Base-by-base conservation (phyloP, 257 asterid species). In the Eustoma russellianum region DNA sequence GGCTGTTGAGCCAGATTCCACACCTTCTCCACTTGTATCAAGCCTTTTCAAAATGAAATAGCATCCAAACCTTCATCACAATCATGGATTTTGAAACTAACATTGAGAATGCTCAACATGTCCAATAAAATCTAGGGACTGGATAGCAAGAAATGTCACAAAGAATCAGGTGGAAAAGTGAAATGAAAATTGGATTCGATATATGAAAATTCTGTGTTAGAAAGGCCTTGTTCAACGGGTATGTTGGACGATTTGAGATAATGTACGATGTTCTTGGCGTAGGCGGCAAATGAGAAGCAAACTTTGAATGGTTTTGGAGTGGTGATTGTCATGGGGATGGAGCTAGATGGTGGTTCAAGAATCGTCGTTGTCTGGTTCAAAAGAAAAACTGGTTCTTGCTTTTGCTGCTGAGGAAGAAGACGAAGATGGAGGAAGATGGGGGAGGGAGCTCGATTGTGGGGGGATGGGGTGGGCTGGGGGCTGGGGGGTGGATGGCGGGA, bases 1-100 rank as follows among this genome's bases (percentile, higher is more conserved):
- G 52, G 94, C 99, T 10, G 99, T 92, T 19, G 99, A 62, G 48
- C 99, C 97, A 48, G 98, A 92, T 70, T 81, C 95, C 18, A 66
- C 86, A 63, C 77, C 94, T 63, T 74, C 79, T 52, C 63, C 79
- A 60, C 67, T 72, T 13, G 63, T 68, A 83, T 88, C 98, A 67
- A 92, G 95, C 93, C 97, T 87, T 82, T 59, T 77, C 82, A 84
- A 82, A 82, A 82, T 61, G 78, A 82, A 87, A 73, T 61, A 73
- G 64, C 80, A 48, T 61, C 80, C 61, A 58, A 73, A 74, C 80
- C 84, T 77, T 81, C 86, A 80, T 70, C 64, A 64, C 73, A 74
- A 65, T 76, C 72, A 75, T 61, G 68, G 35, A 70, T 65, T 68
- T 66, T 58, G 61, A 68, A 79, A 70, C 56, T 69, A 68, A n/a